A percentile compares a stretch with the other conserved stretches of the same genome.
Evolutionary conservation across 352 stramenopile species (phyloP).

Genomic region (Phytophthora sansomeana): DNA sequence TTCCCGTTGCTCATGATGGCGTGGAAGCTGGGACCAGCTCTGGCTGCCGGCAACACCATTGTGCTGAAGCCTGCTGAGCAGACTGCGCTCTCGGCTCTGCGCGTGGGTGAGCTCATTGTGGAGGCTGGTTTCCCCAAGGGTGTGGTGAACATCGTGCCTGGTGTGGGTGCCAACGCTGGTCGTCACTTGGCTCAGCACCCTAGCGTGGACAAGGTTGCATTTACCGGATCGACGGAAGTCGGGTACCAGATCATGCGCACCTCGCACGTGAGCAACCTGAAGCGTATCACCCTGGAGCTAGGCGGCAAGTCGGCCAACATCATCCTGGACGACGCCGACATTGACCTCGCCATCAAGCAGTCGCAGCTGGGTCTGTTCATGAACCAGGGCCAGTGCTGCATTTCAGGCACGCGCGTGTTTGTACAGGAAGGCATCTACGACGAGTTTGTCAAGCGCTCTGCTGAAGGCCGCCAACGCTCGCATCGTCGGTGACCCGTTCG

Average conservation of each 20-base stretch:
- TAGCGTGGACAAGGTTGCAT: constrained; percentile 83
- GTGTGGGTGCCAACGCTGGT: constrained; percentile 46
- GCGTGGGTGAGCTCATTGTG: constrained; percentile 82
- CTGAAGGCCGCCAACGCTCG: constrained; percentile 55
- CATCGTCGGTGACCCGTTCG: constrained; percentile 65
- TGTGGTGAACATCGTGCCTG: constrained; percentile 86
- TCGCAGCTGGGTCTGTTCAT: constrained; percentile 73
- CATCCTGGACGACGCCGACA: constrained; percentile 70
- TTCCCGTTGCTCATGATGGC: constrained; percentile 97
- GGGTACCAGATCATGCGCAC: constrained; percentile 67
- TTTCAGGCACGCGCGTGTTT: constrained; percentile 79
- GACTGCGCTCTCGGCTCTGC: constrained; percentile 93
- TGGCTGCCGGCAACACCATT: constrained; percentile 82
- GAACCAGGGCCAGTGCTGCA: constrained; percentile 90
- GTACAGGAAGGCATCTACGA: constrained; percentile 89
- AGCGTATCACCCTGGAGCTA: constrained; percentile 76
- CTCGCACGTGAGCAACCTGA: constrained; percentile 69
- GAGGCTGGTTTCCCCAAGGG: constrained; percentile 78
- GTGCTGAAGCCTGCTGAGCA: constrained; percentile 95
- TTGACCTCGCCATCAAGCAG: constrained; percentile 57
- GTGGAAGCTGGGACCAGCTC: constrained; percentile 79
- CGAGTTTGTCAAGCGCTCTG: constrained; percentile 72
- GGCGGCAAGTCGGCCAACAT: constrained; percentile 81
- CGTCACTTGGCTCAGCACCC: constrained; percentile 49
- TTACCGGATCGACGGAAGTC: constrained; percentile 74